Base-by-base conservation (phyloP, 352 stramenopile genomes). In the Sclerospora graminicola region DNA sequence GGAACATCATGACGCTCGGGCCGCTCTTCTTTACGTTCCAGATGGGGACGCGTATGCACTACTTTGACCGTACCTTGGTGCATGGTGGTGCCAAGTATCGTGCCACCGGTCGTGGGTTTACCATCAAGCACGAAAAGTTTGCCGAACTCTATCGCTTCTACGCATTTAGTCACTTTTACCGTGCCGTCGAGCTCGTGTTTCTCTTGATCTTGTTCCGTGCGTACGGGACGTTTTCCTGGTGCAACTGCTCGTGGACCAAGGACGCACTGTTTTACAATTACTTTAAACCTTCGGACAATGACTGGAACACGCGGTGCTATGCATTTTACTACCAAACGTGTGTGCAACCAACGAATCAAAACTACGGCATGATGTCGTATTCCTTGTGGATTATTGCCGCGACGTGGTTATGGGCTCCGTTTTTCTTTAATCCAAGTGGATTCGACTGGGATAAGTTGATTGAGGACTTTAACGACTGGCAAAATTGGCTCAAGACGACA, bases 21-120 rank as follows among this genome's bases (percentile, higher is more conserved):
- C 96, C 96, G 29, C 63, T 99, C 21, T 98, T 98, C 70, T 99
- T 99, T 61, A 98, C 97, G 57, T 99, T 99, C 76, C 95, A 98
- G 60, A 99, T 98, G 73, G 95, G 97, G 48, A 99, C 95, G 9
- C 95, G 96, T 66, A 97, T 96, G 59, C 87, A 98, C 63, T 99
- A 98, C 77, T 98, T 98, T 64, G 88, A 97, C 37, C 95, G 97
- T 51, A 99, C 95, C 16, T 74, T 99, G 59, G 77, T 98, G 21
- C 95, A 98, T 49, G 96, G 96, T 51, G 95, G 95, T 56, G 95
- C 96, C 2, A 98, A 98, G 68, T 99, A 99, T 59, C 86, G 95
- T 32, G 88, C 95, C 8, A 99, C 96, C 6, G 96, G 96, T 63
- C 87, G 96, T 85, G 96, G 96, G 44, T 99, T 99, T 74, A 97